phyloP scores from a whole-genome alignment of 139 green algal species.

The Coelastrella sp. region DNA sequence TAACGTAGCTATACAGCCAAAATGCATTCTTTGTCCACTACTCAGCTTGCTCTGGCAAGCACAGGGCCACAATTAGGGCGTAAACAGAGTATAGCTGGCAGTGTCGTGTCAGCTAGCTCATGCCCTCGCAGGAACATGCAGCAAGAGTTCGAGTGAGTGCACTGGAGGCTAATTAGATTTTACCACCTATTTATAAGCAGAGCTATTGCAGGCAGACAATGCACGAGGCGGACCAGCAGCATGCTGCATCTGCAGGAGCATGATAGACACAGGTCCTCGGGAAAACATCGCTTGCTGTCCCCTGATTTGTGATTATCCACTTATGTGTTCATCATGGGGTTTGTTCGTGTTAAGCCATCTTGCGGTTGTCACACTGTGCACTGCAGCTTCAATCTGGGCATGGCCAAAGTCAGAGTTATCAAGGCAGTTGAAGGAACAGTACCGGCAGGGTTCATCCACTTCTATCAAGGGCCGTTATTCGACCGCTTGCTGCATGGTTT shows the following conservation, averaged over 20 bases:
- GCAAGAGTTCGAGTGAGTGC: constrained; percentile 40
- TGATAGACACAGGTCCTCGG: background rate
- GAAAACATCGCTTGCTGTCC: background rate
- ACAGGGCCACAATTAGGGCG: background rate
- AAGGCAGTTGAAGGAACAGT: constrained; percentile 54
- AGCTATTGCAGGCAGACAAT: background rate
- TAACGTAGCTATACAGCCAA: background rate
- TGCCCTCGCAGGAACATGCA: background rate
- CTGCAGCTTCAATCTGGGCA: constrained; percentile 61
- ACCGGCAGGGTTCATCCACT: constrained; percentile 49
- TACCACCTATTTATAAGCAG: background rate
- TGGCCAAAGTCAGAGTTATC: constrained; percentile 55
- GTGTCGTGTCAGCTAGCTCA: background rate
- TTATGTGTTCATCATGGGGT: background rate
- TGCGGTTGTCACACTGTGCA: no score
- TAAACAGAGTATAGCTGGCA: constrained; percentile 37
- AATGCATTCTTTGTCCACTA: background rate
- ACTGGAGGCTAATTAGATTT: background rate
- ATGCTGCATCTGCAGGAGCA: background rate
- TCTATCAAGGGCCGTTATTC: constrained; percentile 54
- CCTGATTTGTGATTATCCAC: background rate
- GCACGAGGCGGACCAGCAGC: background rate
- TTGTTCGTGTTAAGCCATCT: no score
- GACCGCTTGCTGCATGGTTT: constrained; percentile 48
- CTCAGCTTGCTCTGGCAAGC: background rate